Percentiles rank a stretch among this genome's conserved stretches.
Evolutionary conservation across 140 eudicot genomes (phyloP).

Genomic region (Cichorium intybus): DNA sequence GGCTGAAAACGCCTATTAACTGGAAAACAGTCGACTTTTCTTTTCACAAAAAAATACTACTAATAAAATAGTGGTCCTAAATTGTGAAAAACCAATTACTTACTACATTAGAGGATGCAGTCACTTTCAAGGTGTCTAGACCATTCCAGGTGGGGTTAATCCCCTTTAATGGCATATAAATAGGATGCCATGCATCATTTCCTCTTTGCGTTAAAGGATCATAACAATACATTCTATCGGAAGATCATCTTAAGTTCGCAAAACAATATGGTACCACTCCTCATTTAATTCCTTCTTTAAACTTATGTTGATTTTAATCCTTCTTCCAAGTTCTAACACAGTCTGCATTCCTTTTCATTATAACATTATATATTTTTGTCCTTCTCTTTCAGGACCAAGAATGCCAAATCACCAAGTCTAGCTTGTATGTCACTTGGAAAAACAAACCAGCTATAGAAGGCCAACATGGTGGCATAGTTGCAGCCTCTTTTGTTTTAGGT

Average conservation of each 20-base stretch:
- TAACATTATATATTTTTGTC: neutral
- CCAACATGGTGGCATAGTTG: slow-evolving; percentile 63
- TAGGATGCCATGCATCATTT: slow-evolving; percentile 23
- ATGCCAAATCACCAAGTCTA: slow-evolving; percentile 34
- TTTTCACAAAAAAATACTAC: neutral
- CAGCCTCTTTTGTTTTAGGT: slow-evolving; percentile 75
- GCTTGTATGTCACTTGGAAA: slow-evolving; percentile 64
- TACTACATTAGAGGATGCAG: slow-evolving; percentile 15
- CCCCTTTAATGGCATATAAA: slow-evolving; percentile 26
- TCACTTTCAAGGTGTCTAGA: slow-evolving; percentile 48
- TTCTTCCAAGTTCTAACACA: neutral
- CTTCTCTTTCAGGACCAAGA: slow-evolving; percentile 42
- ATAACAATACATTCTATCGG: slow-evolving; percentile 7
- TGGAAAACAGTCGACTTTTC: neutral
- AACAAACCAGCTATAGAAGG: slow-evolving; percentile 62
- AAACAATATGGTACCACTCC: slow-evolving; percentile 36
- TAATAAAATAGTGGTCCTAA: slow-evolving; percentile 5
- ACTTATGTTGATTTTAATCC: neutral
- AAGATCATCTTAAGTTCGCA: slow-evolving; percentile 7
- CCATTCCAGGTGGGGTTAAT: slow-evolving; percentile 40
- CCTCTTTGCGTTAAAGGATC: slow-evolving; percentile 6
- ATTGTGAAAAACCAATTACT: neutral
- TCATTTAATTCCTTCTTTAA: neutral
- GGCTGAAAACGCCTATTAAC: neutral
- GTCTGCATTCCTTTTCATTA: neutral